Conservation (phyloP, 106 monocot species). For the Triglochin maritima region DNA sequence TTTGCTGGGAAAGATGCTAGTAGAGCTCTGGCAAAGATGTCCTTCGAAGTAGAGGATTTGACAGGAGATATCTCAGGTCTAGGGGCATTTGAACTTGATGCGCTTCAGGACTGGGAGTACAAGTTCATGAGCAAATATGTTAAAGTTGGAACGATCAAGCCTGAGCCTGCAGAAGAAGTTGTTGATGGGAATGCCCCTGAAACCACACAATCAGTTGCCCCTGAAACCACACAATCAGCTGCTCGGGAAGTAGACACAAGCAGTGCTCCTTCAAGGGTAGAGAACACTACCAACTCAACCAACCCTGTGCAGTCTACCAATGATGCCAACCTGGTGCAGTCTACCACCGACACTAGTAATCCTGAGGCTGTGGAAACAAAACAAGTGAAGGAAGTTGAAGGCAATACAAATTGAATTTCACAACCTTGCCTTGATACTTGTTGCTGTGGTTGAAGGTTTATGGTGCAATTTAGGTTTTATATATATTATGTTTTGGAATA, state of each 20-base stretch:
- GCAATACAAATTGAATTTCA: too few species aligned
- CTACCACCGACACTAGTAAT: too few species aligned
- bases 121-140: slow-evolving; percentile 83
- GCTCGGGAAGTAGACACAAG: neutral
- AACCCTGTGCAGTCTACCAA: too few species aligned
- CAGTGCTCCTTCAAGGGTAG: too few species aligned
- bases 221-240: slow-evolving; percentile 1
- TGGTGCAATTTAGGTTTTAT: too few species aligned
- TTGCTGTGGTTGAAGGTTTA: too few species aligned
- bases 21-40: slow-evolving; percentile 86
- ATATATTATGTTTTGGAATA: too few species aligned
- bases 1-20: slow-evolving; percentile 87
- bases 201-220: neutral
- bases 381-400: too few species aligned
- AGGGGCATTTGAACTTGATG: slow-evolving; percentile 55
- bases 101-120: slow-evolving; percentile 78
- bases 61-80: slow-evolving; percentile 67
- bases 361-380: too few species aligned
- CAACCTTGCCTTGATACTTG: too few species aligned
- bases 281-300: too few species aligned
- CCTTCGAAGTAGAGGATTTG: slow-evolving; percentile 62
- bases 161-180: slow-evolving; percentile 3
- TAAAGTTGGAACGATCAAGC: slow-evolving; percentile 54
- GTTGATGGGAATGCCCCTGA: neutral
- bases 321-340: too few species aligned